Evolutionary conservation across 371 early-diverging fungal species (phyloP).

Genomic region (Circinella minor): DNA sequence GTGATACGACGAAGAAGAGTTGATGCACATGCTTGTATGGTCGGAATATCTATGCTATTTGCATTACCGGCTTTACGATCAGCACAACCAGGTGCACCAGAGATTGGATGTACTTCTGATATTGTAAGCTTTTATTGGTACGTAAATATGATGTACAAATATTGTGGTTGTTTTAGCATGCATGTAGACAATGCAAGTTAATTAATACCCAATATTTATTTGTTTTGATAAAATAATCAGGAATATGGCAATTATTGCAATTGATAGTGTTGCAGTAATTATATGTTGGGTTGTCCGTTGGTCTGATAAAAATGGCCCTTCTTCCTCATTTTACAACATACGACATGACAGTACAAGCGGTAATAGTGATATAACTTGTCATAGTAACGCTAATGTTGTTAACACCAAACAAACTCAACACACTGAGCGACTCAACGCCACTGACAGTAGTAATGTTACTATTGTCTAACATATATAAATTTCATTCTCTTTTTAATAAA

Average conservation of each 20-base stretch:
- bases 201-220: too few species aligned
- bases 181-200: too few species aligned
- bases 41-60: conserved; percentile 45
- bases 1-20: conserved; percentile 29
- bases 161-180: too few species aligned
- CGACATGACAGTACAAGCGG: background rate
- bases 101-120: conserved; percentile 44
- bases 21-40: conserved; percentile 41
- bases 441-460: too few species aligned
- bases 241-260: conserved; percentile 48
- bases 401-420: background rate
- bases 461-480: background rate
- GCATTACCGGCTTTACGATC: conserved; percentile 43
- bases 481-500: too few species aligned
- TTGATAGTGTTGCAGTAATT: conserved; percentile 31
- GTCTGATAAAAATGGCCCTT: conserved; percentile 5
- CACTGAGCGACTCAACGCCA: background rate
- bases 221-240: conserved; percentile 13
- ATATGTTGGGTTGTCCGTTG: conserved; percentile 41
- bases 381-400: too few species aligned
- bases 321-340: background rate
- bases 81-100: conserved; percentile 47
- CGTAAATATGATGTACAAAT: background rate
- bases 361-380: too few species aligned
- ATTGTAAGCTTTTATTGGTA: conserved; percentile 48